Evolutionary conservation across 106 monocot species (phyloP), one percentile per base, ranked within the genome.

Genomic region (Allium cepa): DNA sequence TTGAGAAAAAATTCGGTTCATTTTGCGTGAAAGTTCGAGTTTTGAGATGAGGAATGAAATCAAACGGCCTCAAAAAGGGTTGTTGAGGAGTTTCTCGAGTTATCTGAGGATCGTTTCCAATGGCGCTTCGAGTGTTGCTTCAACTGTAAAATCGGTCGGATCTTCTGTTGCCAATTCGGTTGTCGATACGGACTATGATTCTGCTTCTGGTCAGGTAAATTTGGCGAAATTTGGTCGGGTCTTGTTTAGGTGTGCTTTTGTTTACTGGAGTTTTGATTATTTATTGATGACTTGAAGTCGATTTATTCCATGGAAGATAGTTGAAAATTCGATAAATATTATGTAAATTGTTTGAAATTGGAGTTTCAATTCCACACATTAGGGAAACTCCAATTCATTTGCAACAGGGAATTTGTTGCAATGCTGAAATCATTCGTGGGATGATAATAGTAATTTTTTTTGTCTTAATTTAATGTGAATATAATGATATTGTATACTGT

Each of bases 21-120:
- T 36, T 36, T 36, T 36, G 36, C 36, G 36, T 36, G 36, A 36
- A 36, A 36, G 27, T 17, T 66, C 4, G 74, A 51, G 49, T 28
- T 68, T 69, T 50, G 75, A 69, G 46, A 75, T 75, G 75, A 75
- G 69, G 68, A 69, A 75, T 69, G 75, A 75, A 60, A 53, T 10
- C 18, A 67, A 62, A 69, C 68, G 55, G 75, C 67, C 61, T 61
- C 69, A 75, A 22, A 69, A 69, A 69, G 75, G 75, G 17, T 55
- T 75, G 45, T 26, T 69, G 59, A 61, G 68, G 60, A 68, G 61
- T 46, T 50, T 75, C 11, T 68, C 68, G 46, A 62, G 68, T 45
- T 75, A 69, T 28, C 26, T 75, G 61, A 68, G 69, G 58, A 75
- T 75, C 53, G 75, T 75, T 47, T 75, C 75, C 7, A 68, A 61